Evolutionary conservation across 306 rosid genomes (phyloP).

Genomic region (Vigna angularis): DNA sequence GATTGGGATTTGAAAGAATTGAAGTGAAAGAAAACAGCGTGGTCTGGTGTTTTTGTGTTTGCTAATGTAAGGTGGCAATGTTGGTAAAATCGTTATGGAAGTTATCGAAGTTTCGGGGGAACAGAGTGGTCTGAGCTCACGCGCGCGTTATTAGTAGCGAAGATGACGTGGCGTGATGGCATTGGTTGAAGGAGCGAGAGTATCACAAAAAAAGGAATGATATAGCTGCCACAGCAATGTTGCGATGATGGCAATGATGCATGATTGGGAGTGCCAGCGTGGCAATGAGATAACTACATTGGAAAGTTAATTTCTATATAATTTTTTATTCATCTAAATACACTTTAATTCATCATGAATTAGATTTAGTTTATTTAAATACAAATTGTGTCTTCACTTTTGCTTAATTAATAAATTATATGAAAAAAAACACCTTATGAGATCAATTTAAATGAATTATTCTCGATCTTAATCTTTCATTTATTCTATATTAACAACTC

Average conservation of each 20-base stretch:
- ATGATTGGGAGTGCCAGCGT: background rate
- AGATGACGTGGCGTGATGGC: constrained; percentile 44
- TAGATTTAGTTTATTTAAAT: too few species aligned
- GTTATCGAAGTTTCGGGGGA: constrained; percentile 19
- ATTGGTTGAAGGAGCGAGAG: constrained; percentile 16
- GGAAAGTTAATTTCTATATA: too few species aligned
- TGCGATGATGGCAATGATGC: too few species aligned
- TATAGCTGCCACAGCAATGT: constrained; percentile 1
- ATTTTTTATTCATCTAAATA: too few species aligned
- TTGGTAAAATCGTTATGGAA: constrained; percentile 48
- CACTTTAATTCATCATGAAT: too few species aligned
- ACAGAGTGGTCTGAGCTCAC: background rate
- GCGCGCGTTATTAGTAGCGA: background rate
- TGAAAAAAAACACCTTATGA: too few species aligned
- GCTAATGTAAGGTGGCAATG: background rate
- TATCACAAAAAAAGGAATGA: constrained; percentile 33
- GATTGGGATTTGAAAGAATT: background rate
- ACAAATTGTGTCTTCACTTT: too few species aligned
- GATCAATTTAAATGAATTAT: too few species aligned
- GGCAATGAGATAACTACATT: background rate
- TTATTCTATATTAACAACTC: too few species aligned
- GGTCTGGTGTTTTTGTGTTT: background rate
- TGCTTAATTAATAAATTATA: too few species aligned
- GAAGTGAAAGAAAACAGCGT: background rate
- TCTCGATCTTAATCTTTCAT: too few species aligned